Base-by-base conservation (phyloP, 805 yeast species). In the Starmerella bacillaris region DNA sequence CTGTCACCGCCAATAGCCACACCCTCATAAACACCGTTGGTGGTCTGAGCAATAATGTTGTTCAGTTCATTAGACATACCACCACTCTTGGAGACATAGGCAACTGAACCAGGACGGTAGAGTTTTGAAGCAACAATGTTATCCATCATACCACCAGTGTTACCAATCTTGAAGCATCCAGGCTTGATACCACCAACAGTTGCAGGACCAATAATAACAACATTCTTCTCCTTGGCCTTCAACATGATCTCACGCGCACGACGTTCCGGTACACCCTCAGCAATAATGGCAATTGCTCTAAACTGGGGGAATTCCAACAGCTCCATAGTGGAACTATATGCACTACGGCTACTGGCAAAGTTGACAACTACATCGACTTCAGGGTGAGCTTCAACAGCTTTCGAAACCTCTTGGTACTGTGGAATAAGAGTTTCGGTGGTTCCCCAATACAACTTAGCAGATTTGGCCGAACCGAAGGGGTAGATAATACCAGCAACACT, bases 1-100 rank as follows among this genome's bases (percentile, higher is more conserved):
- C 78, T 70, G 60, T 71, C 78, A 56, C 78, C 78, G 43, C 78
- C 78, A 64, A 71, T 71, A 49, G 78, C 78, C 44, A 71, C 65
- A 47, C 75, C 78, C 56, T 61, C 66, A 47, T 61, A 62, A 16
- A 61, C 66, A 45, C 66, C 66, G 42, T 61, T 58, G 39, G 66
- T 61, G 38, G 55, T 57, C 39, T 61, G 61, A 19, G 63, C 40
- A 39, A 61, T 61, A 49, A 61, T 61, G 54, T 61, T 61, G 58
- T 61, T 61, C 40, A 61, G 54, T 53, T 61, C 66, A 51, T 61
- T 61, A 43, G 66, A 61, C 66, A 61, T 61, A 41, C 66, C 66
- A 39, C 66, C 66, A 29, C 63, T 56, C 56, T 61, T 61, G 50
- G 66, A 61, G 21, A 61, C 66, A 50, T 61, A 61, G 30, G 64